Evolutionary conservation across 805 yeast species (phyloP), one percentile per base, ranked within the genome.

Genomic region (Starmera quercuum): DNA sequence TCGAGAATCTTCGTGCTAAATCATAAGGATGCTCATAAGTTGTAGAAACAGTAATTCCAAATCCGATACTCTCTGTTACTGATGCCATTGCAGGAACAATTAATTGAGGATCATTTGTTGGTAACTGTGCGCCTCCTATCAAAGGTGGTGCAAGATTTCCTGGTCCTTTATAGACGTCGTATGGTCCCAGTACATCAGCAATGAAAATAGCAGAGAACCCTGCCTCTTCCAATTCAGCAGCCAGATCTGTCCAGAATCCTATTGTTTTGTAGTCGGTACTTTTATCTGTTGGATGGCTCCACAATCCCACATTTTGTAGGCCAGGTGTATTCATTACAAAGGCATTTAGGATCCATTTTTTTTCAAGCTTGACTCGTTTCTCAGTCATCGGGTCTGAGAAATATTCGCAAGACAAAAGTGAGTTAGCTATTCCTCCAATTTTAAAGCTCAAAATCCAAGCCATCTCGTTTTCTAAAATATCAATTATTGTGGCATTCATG

Each of bases 1-100:
- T 64, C 4, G 68, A 58, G 26, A 64, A 44, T 26, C 69, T 48
- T 43, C 69, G 48, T 12, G 68, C 63, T 20, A 64, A 47, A 35
- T 56, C 59, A 33, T 59, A 64, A 0, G 71, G 70, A 7, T 56
- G 57, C 32, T 66, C 71, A 37, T 64, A 62, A 14, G 66, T 59
- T 2, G 71, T 65, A 10, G 64, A 53, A 26, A 61, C 58, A 7
- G 71, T 65, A 21, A 66, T 45, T 11, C 66, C 71, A 41, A 64
- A 65, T 6, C 60, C 48, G 22, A 64, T 43, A 29, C 51, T 58
- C 28, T 55, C 42, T 7, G 71, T 65, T 7, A 59, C 69, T 3
- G 63, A 57, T 9, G 69, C 68, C 65, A 64, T 58, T 19, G 49
- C 49, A 15, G 54, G 45, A 20, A 55, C 55, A 13, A 54, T 41